phyloP scores from a whole-genome alignment of 176 grass and related monocot genomes.

The Avena insularis region DNA sequence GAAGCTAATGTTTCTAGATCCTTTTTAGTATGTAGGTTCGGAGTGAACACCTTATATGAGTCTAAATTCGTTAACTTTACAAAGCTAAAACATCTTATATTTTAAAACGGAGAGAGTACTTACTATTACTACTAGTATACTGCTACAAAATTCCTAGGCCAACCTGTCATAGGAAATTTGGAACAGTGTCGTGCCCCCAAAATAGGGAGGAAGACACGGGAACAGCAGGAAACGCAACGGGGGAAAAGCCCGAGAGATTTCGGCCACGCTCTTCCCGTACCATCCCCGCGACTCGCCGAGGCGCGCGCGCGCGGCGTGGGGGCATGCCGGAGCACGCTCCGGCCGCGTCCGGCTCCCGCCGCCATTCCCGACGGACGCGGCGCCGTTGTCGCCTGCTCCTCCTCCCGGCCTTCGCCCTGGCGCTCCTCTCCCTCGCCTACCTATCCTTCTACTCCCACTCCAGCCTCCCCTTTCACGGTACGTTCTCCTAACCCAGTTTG shows the following conservation, averaged over 20 bases:
- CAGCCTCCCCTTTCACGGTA: conserved; percentile 66
- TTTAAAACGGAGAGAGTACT: too few species aligned
- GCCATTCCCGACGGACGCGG: conserved; percentile 43
- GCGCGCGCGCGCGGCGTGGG: neutral
- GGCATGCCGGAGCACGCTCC: conserved; percentile 45
- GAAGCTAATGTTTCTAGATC: too few species aligned
- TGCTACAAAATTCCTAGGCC: neutral
- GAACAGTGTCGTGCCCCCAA: neutral
- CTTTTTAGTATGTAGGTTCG: too few species aligned
- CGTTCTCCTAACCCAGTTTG: conserved; percentile 16
- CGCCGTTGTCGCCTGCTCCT: conserved; percentile 48
- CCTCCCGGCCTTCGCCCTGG: conserved; percentile 48
- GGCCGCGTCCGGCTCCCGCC: conserved; percentile 38
- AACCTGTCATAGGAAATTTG: neutral
- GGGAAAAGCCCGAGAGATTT: conserved; percentile 17
- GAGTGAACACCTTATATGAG: too few species aligned
- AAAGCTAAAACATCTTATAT: too few species aligned
- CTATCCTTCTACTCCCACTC: conserved; percentile 62
- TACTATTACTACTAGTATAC: too few species aligned
- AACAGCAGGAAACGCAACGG: neutral
- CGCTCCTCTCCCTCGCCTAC: conserved; percentile 59
- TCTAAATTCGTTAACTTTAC: too few species aligned
- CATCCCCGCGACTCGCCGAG: conserved; percentile 19
- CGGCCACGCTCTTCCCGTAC: neutral
- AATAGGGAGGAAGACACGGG: neutral